phyloP scores from a whole-genome alignment of 768 basidiomycete genomes.

The Russula foetens region DNA sequence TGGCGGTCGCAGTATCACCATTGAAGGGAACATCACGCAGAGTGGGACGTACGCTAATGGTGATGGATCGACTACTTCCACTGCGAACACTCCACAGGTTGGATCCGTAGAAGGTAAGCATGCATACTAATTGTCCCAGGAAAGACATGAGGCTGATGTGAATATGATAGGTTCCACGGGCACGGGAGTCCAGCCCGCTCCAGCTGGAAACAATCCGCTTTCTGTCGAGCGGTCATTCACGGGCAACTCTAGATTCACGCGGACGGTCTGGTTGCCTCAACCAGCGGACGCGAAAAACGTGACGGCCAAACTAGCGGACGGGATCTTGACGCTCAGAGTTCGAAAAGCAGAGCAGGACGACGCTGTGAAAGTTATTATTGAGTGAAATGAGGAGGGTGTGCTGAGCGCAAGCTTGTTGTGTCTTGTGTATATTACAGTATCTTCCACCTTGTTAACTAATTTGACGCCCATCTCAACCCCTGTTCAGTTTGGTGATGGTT shows the following conservation, averaged over 20 bases:
- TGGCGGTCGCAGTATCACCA: conserved; percentile 59
- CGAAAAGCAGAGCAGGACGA: conserved; percentile 54
- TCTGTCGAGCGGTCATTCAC: conserved; percentile 55
- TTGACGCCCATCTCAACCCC: conserved; percentile 13
- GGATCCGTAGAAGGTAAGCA: neutral
- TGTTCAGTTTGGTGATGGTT: neutral
- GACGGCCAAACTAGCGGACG: conserved; percentile 57
- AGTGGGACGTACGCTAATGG: neutral
- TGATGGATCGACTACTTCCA: neutral
- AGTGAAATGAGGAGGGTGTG: conserved; percentile 20
- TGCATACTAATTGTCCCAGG: neutral
- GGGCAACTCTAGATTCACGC: conserved; percentile 47
- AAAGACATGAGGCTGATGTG: conserved; percentile 18
- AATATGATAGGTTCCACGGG: conserved; percentile 4
- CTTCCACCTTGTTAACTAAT: neutral
- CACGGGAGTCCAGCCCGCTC: conserved; percentile 9
- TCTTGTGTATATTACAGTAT: neutral
- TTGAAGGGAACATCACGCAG: conserved; percentile 49
- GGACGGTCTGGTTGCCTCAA: conserved; percentile 66
- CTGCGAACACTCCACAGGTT: neutral
- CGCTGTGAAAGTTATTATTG: conserved; percentile 40
- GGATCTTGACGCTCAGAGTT: conserved; percentile 55
- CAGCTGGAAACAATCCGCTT: conserved; percentile 30
- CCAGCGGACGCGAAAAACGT: conserved; percentile 51
- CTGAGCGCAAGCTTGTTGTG: neutral